A percentile compares a stretch with the other conserved stretches of the same genome.
phyloP scores from a whole-genome alignment of 352 stramenopile genomes.

The Globisporangium canariense region DNA sequence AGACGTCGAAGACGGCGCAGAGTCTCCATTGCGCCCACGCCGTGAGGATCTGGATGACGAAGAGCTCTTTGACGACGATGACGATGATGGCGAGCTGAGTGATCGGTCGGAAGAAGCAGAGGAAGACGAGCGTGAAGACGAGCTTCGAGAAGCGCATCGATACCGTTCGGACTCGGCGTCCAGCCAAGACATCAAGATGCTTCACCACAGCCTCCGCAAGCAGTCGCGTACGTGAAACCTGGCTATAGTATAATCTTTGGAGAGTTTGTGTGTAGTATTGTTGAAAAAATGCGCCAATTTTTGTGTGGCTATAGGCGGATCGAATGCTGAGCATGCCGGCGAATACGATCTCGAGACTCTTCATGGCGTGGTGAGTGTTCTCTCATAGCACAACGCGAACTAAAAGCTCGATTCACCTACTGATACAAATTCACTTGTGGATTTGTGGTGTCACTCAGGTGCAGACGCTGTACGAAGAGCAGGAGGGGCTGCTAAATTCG shows the following conservation, averaged over 20 bases:
- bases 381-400: not conserved
- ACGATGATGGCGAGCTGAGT: slow-evolving; percentile 16
- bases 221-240: slow-evolving; percentile 35
- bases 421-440: not conserved
- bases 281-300: not conserved
- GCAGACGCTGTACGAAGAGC: slow-evolving; percentile 93
- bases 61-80: slow-evolving; percentile 19
- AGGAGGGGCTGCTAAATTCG: slow-evolving; percentile 94
- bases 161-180: slow-evolving; percentile 32
- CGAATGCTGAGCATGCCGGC: slow-evolving; percentile 21
- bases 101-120: slow-evolving; percentile 14
- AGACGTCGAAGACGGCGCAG: slow-evolving; percentile 33
- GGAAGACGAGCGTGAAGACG: slow-evolving; percentile 17
- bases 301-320: slow-evolving; percentile 20
- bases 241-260: no score
- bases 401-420: not conserved
- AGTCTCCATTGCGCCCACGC: slow-evolving; percentile 15
- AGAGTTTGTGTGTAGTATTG: not conserved
- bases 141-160: slow-evolving; percentile 23
- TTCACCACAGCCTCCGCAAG: slow-evolving; percentile 49
- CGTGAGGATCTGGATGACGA: slow-evolving; percentile 29
- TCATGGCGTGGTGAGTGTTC: slow-evolving; percentile 52
- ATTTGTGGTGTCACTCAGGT: slow-evolving; percentile 30
- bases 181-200: slow-evolving; percentile 58
- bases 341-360: slow-evolving; percentile 55